A percentile compares a stretch with the other conserved stretches of the same genome.
phyloP scores from a whole-genome alignment of 2,329 filamentous ascomycete genomes.

The Dactylella cylindrospora region DNA sequence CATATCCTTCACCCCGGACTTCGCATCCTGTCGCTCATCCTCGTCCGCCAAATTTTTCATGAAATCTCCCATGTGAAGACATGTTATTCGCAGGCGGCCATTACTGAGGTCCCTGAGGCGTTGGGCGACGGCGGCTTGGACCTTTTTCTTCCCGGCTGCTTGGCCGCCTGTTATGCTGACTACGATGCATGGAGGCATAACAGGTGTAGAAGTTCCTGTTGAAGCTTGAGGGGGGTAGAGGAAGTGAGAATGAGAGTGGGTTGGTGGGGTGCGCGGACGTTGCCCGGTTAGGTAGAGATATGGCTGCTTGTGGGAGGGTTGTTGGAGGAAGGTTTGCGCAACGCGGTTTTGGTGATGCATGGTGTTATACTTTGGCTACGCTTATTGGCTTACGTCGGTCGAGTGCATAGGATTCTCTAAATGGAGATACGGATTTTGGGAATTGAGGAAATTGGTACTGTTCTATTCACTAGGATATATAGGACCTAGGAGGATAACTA shows the following conservation, averaged over 20 bases:
- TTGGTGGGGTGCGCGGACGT: neutral
- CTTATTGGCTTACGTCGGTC: too few relatives aligned
- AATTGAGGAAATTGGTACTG: too few relatives aligned
- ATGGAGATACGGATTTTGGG: too few relatives aligned
- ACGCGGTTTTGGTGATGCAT: too few relatives aligned
- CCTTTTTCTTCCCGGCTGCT: constrained; percentile 48
- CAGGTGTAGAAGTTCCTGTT: neutral
- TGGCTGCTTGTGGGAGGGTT: constrained; percentile 2
- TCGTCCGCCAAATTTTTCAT: constrained; percentile 25
- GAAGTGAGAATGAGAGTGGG: neutral
- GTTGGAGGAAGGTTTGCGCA: constrained; percentile 29
- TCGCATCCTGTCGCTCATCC: constrained; percentile 19
- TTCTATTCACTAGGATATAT: too few relatives aligned
- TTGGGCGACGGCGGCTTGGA: constrained; percentile 45
- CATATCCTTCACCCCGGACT: constrained; percentile 38
- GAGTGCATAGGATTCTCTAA: too few relatives aligned
- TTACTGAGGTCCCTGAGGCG: constrained; percentile 42
- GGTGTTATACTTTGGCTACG: too few relatives aligned
- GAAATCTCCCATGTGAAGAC: constrained; percentile 47
- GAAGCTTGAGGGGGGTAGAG: neutral
- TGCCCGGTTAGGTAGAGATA: neutral
- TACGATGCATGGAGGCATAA: constrained; percentile 36
- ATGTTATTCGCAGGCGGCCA: constrained; percentile 30
- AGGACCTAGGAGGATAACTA: too few relatives aligned
- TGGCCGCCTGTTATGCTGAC: constrained; percentile 48